A percentile compares a stretch with the other conserved stretches of the same genome.
Conservation (phyloP, 2,329 filamentous ascomycete genomes). For the Stagonosporopsis rhizophila region DNA sequence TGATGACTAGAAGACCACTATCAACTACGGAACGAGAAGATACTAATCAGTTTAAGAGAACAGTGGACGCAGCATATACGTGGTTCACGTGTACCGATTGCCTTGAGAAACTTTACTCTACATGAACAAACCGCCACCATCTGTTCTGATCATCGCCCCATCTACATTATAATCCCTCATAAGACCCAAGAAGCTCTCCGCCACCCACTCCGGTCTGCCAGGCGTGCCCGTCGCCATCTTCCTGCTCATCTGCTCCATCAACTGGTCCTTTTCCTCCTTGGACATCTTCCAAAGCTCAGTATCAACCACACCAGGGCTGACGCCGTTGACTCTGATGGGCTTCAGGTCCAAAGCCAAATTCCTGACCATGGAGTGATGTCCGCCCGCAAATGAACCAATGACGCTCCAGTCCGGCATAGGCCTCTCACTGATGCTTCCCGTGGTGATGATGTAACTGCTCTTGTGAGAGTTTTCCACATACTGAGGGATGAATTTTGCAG, state of each 20-base stretch:
- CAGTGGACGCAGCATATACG: neutral
- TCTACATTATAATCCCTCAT: slow-evolving; percentile 57
- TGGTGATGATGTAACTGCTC: slow-evolving; percentile 64
- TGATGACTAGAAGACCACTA: neutral
- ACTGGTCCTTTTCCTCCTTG: slow-evolving; percentile 32
- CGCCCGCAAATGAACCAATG: slow-evolving; percentile 58
- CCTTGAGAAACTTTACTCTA: neutral
- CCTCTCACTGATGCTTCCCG: slow-evolving; percentile 59
- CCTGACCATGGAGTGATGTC: slow-evolving; percentile 60
- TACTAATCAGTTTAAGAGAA: neutral
- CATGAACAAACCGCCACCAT: slow-evolving; percentile 47
- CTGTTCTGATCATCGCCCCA: slow-evolving; percentile 54
- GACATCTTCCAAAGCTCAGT: slow-evolving; percentile 53
- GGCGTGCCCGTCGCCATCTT: slow-evolving; percentile 38
- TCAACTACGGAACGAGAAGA: neutral
- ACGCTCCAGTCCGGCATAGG: slow-evolving; percentile 62
- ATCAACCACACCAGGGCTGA: slow-evolving; percentile 62
- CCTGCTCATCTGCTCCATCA: slow-evolving; percentile 29
- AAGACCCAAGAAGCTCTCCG: slow-evolving; percentile 57
- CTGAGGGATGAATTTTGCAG: slow-evolving; percentile 58
- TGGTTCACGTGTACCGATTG: neutral
- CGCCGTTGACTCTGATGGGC: slow-evolving; percentile 69
- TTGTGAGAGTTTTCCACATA: slow-evolving; percentile 54
- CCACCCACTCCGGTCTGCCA: slow-evolving; percentile 42
- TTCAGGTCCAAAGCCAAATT: slow-evolving; percentile 68